Base-by-base conservation (phyloP, 1,284 basidiomycete genomes). In the Irpex sp. region DNA sequence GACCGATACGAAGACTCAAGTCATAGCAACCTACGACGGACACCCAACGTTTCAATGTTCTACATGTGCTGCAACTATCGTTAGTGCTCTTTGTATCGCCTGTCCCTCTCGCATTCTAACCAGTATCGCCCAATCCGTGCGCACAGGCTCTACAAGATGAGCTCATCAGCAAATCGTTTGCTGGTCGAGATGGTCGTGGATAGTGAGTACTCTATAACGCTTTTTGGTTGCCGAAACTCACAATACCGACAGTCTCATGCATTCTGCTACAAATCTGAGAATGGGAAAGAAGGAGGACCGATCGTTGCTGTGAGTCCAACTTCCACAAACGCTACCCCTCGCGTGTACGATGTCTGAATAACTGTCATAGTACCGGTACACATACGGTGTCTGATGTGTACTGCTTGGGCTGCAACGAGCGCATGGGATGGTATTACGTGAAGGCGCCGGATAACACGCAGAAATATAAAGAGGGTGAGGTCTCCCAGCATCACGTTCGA, bases 401-500 rank as follows among this genome's bases (percentile, higher is more conserved):
- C 69, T 94, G 92, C 69, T 64, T 88, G 42, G 90, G 89, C 0
- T 94, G 92, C 73, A 85, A 86, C 61, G 87, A 87, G 16, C 82
- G 88, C 21, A 66, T 94, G 3, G 93, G 93, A 0, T 94, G 92
- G 92, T 91, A 80, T 68, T 94, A 95, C 67, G 82, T 91, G 69
- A 90, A 88, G 68, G 91, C 93, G 6, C 82, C 85, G 1, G 90
- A 94, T 67, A 76, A 78, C 35, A 81, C 84, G 6, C 93, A 95
- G 82, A 91, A 89, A 70, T 94, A 94, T 71, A 94, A 94, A 72
- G 93, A 94, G 83, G 89, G 92, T 85, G 57, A 55, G 78, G 14
- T 58, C 37, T 19, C 16, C 62, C 39, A 9, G 9, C 39, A 10
- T 47, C 58, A 57, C 28, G 61, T 19, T 57, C 52, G 39, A 16